Evolutionary conservation across 805 yeast species (phyloP).

Genomic region (Wickerhamomyces hampshirensis): DNA sequence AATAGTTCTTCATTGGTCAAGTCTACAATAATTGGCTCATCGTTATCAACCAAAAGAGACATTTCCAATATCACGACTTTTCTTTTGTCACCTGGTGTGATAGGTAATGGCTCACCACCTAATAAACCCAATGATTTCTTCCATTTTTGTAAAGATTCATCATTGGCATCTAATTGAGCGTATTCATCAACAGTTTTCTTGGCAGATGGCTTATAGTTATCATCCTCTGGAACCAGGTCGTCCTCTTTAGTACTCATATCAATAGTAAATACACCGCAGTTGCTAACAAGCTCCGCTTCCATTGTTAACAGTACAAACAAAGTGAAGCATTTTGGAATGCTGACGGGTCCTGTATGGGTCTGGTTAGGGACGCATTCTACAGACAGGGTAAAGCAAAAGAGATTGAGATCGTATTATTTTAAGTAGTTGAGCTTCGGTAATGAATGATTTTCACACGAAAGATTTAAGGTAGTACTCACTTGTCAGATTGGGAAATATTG

Average conservation of each 20-base stretch:
- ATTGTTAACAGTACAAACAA: too few relatives aligned
- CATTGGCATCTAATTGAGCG: constrained; percentile 79
- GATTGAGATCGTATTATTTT: too few relatives aligned
- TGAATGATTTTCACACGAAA: too few relatives aligned
- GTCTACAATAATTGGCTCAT: constrained; percentile 64
- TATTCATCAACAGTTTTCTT: constrained; percentile 84
- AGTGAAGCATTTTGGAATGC: too few relatives aligned
- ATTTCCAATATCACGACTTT: constrained; percentile 77
- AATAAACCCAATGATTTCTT: constrained; percentile 79
- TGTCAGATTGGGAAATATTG: too few relatives aligned
- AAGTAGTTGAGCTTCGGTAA: too few relatives aligned
- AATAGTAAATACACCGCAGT: too few relatives aligned
- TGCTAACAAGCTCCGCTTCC: too few relatives aligned
- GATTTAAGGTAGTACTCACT: too few relatives aligned
- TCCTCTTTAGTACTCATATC: constrained; percentile 30
- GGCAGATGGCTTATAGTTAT: constrained; percentile 46
- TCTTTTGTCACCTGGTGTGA: constrained; percentile 61
- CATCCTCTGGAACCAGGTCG: constrained; percentile 58
- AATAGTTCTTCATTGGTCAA: constrained; percentile 59
- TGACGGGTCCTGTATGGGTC: too few relatives aligned
- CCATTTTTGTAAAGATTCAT: constrained; percentile 88
- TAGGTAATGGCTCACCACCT: constrained; percentile 55
- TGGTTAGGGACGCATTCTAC: background rate
- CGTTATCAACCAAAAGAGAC: constrained; percentile 64
- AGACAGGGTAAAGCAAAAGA: too few relatives aligned